Conservation (phyloP, 257 asterid species). For the Solanum verrucosum region DNA sequence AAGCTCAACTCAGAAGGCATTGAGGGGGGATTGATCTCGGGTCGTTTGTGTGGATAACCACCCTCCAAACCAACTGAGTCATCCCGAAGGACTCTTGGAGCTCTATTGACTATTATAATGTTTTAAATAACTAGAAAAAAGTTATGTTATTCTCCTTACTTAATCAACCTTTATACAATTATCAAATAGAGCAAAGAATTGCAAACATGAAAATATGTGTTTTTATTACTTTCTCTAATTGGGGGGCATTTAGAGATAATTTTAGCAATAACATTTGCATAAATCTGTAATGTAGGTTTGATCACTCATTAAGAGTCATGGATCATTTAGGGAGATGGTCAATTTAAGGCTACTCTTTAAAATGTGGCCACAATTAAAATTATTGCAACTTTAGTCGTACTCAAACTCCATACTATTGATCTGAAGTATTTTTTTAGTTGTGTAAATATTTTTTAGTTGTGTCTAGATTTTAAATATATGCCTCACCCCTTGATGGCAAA, state of each 20-base stretch:
- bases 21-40: too few species aligned
- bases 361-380: not conserved
- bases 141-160: not conserved
- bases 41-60: too few species aligned
- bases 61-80: too few species aligned
- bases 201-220: not conserved
- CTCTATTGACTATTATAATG: not conserved
- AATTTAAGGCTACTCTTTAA: not conserved
- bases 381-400: not conserved
- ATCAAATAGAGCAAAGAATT: not conserved
- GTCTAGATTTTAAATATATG: not conserved
- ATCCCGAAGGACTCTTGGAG: not conserved
- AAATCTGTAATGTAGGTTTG: not conserved
- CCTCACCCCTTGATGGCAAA: not conserved
- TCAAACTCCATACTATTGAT: not conserved
- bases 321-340: not conserved
- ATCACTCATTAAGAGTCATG: not conserved
- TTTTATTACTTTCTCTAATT: not conserved
- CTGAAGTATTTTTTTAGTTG: not conserved
- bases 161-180: not conserved
- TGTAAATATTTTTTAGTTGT: not conserved
- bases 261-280: not conserved
- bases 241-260: not conserved
- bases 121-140: not conserved
- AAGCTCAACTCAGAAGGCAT: too few species aligned